Conservation (phyloP, 140 eudicot genomes). For the Ambrosia hybrid region DNA sequence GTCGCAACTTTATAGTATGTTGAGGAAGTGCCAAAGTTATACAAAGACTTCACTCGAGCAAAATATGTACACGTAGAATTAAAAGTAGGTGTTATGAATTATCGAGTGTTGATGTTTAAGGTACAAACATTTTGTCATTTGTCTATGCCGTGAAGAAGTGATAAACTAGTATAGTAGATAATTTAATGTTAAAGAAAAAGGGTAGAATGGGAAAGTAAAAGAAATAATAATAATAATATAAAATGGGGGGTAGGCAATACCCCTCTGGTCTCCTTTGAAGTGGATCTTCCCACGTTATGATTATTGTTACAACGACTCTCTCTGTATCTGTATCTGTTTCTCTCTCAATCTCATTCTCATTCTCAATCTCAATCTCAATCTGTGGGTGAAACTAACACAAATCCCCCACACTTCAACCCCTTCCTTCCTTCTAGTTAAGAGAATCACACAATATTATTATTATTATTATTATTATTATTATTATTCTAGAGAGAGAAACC, state of each 20-base stretch:
- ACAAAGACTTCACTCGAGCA: no score
- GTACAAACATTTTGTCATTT: no score
- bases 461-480: no score
- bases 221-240: not conserved
- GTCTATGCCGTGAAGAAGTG: no score
- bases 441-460: not conserved
- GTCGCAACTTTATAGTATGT: no score
- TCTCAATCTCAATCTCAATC: not conserved
- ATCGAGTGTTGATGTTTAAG: no score
- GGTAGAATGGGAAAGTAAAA: slow-evolving; percentile 1
- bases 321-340: not conserved
- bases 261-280: slow-evolving; percentile 80
- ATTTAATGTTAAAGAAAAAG: not conserved
- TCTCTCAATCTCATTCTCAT: not conserved
- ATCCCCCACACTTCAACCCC: not conserved
- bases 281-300: slow-evolving; percentile 90
- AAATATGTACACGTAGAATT: no score
- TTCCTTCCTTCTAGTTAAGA: slow-evolving; percentile 14
- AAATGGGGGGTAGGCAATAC: slow-evolving; percentile 26
- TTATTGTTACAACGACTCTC: slow-evolving; percentile 21
- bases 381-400: slow-evolving; percentile 4
- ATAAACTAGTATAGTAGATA: no score
- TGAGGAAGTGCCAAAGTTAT: no score
- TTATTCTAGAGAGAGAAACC: slow-evolving; percentile 27
- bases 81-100: no score